Base-by-base conservation (phyloP, 768 basidiomycete genomes). In the Phylloporus scabripes region DNA sequence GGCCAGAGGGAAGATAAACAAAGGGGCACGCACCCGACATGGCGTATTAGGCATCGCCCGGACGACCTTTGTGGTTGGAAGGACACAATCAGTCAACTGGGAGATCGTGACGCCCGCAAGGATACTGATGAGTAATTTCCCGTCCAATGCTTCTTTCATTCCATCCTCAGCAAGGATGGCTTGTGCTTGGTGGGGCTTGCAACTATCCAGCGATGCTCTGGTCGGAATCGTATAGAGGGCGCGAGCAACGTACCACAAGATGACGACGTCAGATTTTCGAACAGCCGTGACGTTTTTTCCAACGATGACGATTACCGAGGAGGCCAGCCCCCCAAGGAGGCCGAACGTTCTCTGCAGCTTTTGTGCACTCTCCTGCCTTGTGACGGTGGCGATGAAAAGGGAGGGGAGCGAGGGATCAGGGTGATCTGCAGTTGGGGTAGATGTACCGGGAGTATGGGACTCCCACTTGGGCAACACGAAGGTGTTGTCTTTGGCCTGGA, bases 21-120 rank as follows among this genome's bases (percentile, higher is more conserved):
- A 7, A 9, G n/a, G 32, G 24, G 17, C 38, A 57, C 79, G 50
- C 52, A 93, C 95, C 68, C 90, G 90, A 73, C 89, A 92, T 17
- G 96, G 93, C 2, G 95, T 98, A 63, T 99, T 99, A 55, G 96
- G 94, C 96, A 99, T 99, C 10, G 92, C 90, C 49, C 96, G 84
- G 51, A 98, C 83, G 51, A 97, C 87, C 57, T 80, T 83, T 37
- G 91, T 92, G n/a, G 74, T 75, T 2, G 84, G 75, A 21, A 73
- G 72, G 28, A 93, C 88, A 87, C 86, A 87, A 5, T 68, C 75
- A 39, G 74, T 69, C 32, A 98, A 72, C 66, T 97, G 94, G 29
- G 73, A 54, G 55, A 98, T 87, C 24, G 88, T 97, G 5, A 96
- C 87, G 56, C 96, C 96, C n/a, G 96, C 94, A 28, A 97, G 83